phyloP scores from a whole-genome alignment of 2,329 filamentous ascomycete species.

The Chaetomium sp. region DNA sequence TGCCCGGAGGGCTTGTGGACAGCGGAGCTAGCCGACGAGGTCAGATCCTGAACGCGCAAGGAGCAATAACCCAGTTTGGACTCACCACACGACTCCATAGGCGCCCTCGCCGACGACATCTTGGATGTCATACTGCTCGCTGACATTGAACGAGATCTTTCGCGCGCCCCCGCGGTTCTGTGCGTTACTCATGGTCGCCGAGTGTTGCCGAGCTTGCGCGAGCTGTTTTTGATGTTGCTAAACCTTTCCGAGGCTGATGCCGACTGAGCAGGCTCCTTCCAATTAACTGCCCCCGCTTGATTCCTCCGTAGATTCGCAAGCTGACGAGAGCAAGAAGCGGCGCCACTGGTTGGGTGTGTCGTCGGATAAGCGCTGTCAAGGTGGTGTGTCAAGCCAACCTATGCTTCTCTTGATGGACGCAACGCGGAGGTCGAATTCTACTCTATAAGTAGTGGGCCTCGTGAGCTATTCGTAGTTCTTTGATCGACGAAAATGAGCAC shows the following conservation, averaged over 20 bases:
- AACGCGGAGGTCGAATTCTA: constrained; percentile 8
- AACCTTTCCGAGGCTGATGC: neutral
- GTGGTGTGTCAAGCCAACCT: neutral
- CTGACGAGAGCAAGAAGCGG: neutral
- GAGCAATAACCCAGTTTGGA: constrained; percentile 23
- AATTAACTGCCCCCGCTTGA: neutral
- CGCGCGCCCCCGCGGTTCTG: constrained; percentile 66
- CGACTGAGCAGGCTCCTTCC: neutral
- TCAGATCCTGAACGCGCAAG: constrained; percentile 14
- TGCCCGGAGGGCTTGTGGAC: constrained; percentile 97
- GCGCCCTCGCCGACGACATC: constrained; percentile 98
- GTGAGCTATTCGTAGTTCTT: constrained; percentile 21
- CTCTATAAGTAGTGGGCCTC: constrained; percentile 1
- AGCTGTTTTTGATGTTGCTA: neutral
- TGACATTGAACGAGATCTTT: constrained; percentile 99
- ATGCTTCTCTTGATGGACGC: constrained; percentile 1
- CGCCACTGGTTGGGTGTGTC: neutral
- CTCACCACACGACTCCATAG: constrained; percentile 97
- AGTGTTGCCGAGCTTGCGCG: constrained; percentile 10
- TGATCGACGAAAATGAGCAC: constrained; percentile 16
- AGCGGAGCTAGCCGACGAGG: constrained; percentile 70
- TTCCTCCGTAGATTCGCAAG: neutral
- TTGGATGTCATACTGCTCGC: constrained; percentile 98
- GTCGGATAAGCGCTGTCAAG: neutral
- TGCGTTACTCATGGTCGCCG: constrained; percentile 56